Evolutionary conservation across 1,284 basidiomycete genomes (phyloP).

Genomic region (Tetrapyrgos nigripes): DNA sequence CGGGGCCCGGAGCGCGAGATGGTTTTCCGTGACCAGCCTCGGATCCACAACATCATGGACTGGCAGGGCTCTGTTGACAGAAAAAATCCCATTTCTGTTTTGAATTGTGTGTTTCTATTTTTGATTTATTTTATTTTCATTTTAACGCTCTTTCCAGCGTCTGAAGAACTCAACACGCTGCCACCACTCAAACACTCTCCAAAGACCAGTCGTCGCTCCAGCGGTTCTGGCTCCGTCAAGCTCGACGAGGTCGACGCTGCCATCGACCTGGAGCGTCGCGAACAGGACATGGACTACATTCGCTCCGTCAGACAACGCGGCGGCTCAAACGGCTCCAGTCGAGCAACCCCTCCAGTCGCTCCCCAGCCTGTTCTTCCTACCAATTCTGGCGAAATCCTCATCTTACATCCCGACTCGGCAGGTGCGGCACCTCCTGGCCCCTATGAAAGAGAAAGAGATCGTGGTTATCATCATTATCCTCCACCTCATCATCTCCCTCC

Average conservation of each 20-base stretch:
- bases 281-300: background rate
- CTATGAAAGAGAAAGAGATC: background rate
- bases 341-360: background rate
- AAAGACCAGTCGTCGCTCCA: background rate
- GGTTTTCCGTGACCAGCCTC: slow-evolving; percentile 1
- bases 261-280: too few relatives aligned
- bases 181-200: background rate
- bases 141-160: background rate
- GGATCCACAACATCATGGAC: slow-evolving; percentile 16
- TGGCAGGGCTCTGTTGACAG: slow-evolving; percentile 15
- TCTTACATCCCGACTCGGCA: too few relatives aligned
- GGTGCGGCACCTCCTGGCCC: background rate
- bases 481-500: background rate
- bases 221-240: too few relatives aligned
- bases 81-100: background rate
- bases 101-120: background rate
- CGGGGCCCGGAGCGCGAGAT: background rate
- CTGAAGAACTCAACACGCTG: slow-evolving; percentile 1
- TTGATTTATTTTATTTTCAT: background rate
- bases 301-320: slow-evolving; percentile 1
- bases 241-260: too few relatives aligned
- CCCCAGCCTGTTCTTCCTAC: too few relatives aligned
- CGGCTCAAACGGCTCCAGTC: slow-evolving; percentile 1
- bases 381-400: too few relatives aligned
- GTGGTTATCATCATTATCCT: slow-evolving; percentile 1